phyloP scores from a whole-genome alignment of 257 asterid genomes.

The Paulownia fortunei region DNA sequence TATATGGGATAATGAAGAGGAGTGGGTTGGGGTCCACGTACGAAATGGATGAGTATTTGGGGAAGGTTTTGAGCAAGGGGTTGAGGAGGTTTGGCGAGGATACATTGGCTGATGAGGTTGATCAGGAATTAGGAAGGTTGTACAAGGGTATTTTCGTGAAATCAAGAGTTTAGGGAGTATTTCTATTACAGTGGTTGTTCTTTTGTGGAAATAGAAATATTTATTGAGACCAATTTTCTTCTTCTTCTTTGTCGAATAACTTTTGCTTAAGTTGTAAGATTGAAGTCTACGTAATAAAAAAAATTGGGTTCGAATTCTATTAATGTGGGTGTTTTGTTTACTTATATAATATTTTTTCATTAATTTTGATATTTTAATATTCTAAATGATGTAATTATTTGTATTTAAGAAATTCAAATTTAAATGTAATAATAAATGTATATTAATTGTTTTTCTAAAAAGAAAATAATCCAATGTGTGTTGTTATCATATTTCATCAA shows the following conservation, averaged over 20 bases:
- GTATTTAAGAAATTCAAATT: too few species aligned
- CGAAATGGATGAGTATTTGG: slow-evolving; percentile 72
- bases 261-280: too few species aligned
- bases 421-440: too few species aligned
- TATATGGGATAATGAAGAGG: slow-evolving; percentile 74
- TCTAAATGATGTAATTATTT: too few species aligned
- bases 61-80: slow-evolving; percentile 73
- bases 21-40: slow-evolving; percentile 53
- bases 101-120: slow-evolving; percentile 70
- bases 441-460: too few species aligned
- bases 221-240: neutral
- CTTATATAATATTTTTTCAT: too few species aligned
- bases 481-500: too few species aligned
- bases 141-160: slow-evolving; percentile 51
- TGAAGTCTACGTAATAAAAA: too few species aligned
- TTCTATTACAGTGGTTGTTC: neutral
- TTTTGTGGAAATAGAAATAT: neutral
- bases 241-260: neutral
- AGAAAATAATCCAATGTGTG: too few species aligned
- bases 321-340: too few species aligned
- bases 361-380: too few species aligned
- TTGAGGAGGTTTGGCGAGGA: slow-evolving; percentile 77
- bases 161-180: neutral
- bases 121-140: slow-evolving; percentile 55
- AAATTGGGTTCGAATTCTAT: too few species aligned